Base-by-base conservation (phyloP, 2,329 filamentous ascomycete genomes). In the Mycocentrospora acerina region DNA sequence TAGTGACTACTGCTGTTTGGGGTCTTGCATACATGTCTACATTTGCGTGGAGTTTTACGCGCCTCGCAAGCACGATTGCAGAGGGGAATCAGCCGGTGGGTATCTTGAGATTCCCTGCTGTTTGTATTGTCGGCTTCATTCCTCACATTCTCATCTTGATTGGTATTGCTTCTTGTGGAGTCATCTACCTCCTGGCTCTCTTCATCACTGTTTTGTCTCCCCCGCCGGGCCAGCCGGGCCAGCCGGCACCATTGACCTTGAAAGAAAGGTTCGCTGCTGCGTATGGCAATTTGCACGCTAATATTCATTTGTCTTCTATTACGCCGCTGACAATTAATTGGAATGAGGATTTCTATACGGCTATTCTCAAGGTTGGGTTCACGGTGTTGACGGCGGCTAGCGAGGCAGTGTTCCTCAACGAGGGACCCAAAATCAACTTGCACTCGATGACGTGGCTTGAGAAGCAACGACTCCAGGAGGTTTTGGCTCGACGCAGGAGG, bases 341-440 rank as follows among this genome's bases (percentile, higher is more conserved):
- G 73, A 83, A 89, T 38, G 94, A 97, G 75, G 93, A 98, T 63
- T 96, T 97, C 61, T 98, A 97, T 64, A 95, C 90, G 0, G 87
- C 89, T 0, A 74, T 97, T 4, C 76, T 97, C 3, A 84, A 90
- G 43, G 81, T 89, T 24, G 93, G 93, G 0, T 96, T 96, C 60
- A 84, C 83, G 9, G 83, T 91, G 10, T 81, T 97, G 44, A 95
- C 89, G 1, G 91, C 94, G 66, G 93, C 93, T 1, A 95, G 89
- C 55, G 90, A 97, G 67, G 91, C 91, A 3, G 93, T 97, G 0
- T 97, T 95, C 60, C 74, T 98, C 9, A 95, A 96, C 46, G 91
- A 97, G 66, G 91, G 91, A 30, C 81, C 81, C 27, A 78, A 78
- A 2, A 82, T 97, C 35, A 83, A 81, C 44, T 73, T 95, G 2